Evolutionary conservation across 257 asterid genomes (phyloP), one percentile per base, ranked within the genome.

Genomic region (Nicotiana benthamiana): DNA sequence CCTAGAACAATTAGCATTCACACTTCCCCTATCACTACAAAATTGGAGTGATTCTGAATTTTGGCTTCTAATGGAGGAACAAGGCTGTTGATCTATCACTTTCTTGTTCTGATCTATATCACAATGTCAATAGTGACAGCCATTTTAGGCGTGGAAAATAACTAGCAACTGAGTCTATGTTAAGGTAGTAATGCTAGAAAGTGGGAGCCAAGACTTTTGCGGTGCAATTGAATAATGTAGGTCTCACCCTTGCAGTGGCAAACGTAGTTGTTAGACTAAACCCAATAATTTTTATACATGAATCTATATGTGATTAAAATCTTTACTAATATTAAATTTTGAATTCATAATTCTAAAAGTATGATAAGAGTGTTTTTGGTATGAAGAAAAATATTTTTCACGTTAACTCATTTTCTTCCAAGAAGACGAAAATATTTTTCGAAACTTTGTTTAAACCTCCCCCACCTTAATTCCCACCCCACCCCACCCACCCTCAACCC

Each of bases 11-110:
- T 68, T 30, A 46, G 30, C 18, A 56, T 16, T 30, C 36, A 60
- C 54, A 30, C 75, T 51, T 54, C 9, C 63, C 57, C 51, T 59
- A 62, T 43, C 63, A 68, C 40, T 77, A 22, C 79, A 24, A 13
- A 53, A 48, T 16, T n/a, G 76, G 61, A 30, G 9, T 17, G 40
- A 48, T 46, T 63, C 83, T 53, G 48, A 17, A 79, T 48, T 62
- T 80, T 85, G 84, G 79, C 86, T 84, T 72, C 82, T 34, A 54
- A 46, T 28, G 7, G 51, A 60, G 80, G 77, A 79, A 83, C 85
- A 78, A 13, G 10, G 28, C 28, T 28, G 9, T 51, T 51, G 75
- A 74, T 20, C 75, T 84, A 77, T 84, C 88, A 76, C 82, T 59
- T 82, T 34, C 81, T 80, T 80, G 86, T 80, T 81, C 65, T 57